phyloP scores from a whole-genome alignment of 495 filamentous ascomycete species.

The Tuber melanosporum region DNA sequence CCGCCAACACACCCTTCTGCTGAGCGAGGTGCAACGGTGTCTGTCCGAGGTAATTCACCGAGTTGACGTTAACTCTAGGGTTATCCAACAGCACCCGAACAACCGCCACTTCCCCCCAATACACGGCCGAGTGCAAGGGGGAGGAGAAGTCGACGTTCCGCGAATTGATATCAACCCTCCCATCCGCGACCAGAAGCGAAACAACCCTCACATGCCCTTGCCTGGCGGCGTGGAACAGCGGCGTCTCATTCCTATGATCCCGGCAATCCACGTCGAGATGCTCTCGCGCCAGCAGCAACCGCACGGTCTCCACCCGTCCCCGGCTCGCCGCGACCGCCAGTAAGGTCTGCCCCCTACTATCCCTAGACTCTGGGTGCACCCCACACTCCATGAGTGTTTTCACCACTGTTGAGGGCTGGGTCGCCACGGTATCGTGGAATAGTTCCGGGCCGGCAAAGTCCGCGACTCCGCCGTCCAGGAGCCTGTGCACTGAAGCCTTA shows the following conservation, averaged over 20 bases:
- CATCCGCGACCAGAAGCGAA: not conserved
- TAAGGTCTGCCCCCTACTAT: not conserved
- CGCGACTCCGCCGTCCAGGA: not conserved
- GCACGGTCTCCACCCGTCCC: not conserved
- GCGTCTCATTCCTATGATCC: not conserved
- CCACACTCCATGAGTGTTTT: not conserved
- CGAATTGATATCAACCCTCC: not conserved
- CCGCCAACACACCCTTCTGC: no score
- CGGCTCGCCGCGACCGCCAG: not conserved
- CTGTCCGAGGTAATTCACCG: not conserved
- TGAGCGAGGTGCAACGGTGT: not conserved
- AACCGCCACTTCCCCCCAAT: not conserved
- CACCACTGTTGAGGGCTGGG: not conserved
- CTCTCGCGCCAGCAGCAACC: not conserved
- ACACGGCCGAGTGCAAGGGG: not conserved
- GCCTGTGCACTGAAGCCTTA: not conserved
- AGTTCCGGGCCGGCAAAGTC: not conserved
- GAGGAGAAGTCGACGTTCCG: not conserved
- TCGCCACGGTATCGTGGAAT: not conserved
- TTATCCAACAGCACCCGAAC: not conserved
- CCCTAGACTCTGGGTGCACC: not conserved
- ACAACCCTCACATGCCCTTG: not conserved
- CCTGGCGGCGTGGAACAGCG: not conserved
- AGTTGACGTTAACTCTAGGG: not conserved
- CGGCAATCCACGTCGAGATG: not conserved